phyloP scores from a whole-genome alignment of 495 filamentous ascomycete species.

The Achaetomiella virescens region DNA sequence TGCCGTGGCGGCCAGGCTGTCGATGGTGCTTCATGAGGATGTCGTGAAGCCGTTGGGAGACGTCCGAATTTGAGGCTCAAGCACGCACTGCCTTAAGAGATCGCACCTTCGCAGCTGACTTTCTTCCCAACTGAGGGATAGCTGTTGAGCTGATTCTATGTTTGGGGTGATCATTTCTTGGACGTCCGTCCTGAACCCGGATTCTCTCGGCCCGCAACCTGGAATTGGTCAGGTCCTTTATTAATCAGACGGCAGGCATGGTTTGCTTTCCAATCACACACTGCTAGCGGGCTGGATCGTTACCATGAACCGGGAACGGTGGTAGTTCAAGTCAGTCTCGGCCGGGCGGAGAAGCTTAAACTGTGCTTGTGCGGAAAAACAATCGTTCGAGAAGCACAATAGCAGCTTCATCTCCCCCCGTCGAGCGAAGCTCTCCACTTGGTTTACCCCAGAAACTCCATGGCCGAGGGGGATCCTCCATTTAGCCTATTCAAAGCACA shows the following conservation, averaged over 20 bases:
- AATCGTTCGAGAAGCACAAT: neutral
- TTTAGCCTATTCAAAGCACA: conserved; percentile 17
- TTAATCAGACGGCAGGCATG: neutral
- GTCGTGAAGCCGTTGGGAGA: conserved; percentile 34
- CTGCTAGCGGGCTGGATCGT: neutral
- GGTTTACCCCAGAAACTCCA: neutral
- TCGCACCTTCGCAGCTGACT: no score
- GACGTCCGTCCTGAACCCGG: no score
- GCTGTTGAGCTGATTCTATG: no score
- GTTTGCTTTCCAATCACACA: neutral
- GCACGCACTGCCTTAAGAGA: no score
- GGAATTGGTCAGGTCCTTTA: no score
- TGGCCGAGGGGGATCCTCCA: neutral
- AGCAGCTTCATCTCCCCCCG: neutral
- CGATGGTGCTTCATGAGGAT: conserved; percentile 30
- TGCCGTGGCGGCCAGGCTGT: conserved; percentile 25
- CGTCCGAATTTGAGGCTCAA: conserved; percentile 25
- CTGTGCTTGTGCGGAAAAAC: neutral
- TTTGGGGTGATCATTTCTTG: no score
- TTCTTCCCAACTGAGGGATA: no score
- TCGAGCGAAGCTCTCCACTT: neutral
- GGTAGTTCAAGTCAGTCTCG: neutral
- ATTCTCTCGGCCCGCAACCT: no score
- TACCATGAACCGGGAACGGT: neutral
- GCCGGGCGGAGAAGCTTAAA: neutral